Evolutionary conservation across 768 basidiomycete genomes (phyloP).

Genomic region (Flagelloscypha sp.): DNA sequence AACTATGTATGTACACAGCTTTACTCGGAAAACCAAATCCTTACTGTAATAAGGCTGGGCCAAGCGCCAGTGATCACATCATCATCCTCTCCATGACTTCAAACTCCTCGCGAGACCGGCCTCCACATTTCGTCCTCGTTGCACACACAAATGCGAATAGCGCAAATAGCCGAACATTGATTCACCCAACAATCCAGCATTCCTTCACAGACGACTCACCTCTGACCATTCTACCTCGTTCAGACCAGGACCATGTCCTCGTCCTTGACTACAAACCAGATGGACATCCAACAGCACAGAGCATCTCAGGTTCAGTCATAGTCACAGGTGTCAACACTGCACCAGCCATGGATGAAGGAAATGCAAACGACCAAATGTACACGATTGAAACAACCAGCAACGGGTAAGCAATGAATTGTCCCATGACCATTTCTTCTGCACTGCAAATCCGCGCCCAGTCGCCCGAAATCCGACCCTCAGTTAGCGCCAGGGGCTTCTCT

Average conservation of each 20-base stretch:
- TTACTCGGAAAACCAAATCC: too few species aligned
- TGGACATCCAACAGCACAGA: slow-evolving; percentile 39
- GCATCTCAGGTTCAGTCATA: slow-evolving; percentile 37
- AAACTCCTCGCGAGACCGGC: slow-evolving; percentile 7
- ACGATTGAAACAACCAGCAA: slow-evolving; percentile 58
- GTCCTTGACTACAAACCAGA: slow-evolving; percentile 62
- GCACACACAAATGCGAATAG: too few species aligned
- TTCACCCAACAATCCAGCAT: slow-evolving; percentile 72
- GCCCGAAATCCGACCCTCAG: slow-evolving; percentile 8
- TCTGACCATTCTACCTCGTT: slow-evolving; percentile 50
- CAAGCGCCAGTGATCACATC: slow-evolving; percentile 3
- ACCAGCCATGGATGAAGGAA: slow-evolving; percentile 41
- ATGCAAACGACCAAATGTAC: slow-evolving; percentile 62
- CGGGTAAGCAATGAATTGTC: slow-evolving; percentile 42
- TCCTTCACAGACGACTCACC: slow-evolving; percentile 77
- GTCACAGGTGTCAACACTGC: slow-evolving; percentile 60
- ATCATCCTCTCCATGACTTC: neutral
- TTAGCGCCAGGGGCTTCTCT: slow-evolving; percentile 41
- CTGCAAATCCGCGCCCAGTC: slow-evolving; percentile 6
- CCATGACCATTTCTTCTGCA: neutral
- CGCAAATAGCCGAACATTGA: slow-evolving; percentile 40
- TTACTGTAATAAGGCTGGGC: slow-evolving; percentile 8
- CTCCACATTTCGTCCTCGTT: slow-evolving; percentile 62
- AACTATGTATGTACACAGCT: too few species aligned
- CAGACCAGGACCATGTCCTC: slow-evolving; percentile 61